Evolutionary conservation across 1,139 yeast genomes (phyloP).

Genomic region (Pichia sp.): DNA sequence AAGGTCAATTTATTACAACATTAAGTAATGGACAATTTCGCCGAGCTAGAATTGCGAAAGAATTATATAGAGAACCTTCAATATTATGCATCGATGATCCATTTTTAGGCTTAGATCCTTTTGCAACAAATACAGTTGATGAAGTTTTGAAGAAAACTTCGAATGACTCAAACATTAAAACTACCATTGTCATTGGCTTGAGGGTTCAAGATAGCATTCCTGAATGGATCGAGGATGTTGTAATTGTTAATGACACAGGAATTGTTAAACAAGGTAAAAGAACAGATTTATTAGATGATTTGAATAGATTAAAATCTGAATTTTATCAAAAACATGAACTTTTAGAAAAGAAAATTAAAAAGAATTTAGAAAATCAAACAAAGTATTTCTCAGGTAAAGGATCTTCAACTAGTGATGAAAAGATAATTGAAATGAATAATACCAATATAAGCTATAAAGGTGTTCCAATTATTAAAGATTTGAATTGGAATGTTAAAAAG

Average conservation of each 20-base stretch:
- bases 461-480: slow-evolving; percentile 49
- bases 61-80: slow-evolving; percentile 59
- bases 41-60: slow-evolving; percentile 77
- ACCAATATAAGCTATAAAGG: slow-evolving; percentile 66
- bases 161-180: slow-evolving; percentile 29
- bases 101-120: slow-evolving; percentile 82
- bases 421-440: slow-evolving; percentile 51
- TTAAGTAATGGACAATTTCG: slow-evolving; percentile 91
- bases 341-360: slow-evolving; percentile 21
- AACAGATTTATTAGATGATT: slow-evolving; percentile 29
- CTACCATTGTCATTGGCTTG: slow-evolving; percentile 60
- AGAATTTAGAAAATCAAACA: slow-evolving; percentile 14
- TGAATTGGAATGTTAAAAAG: slow-evolving; percentile 58
- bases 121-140: slow-evolving; percentile 57
- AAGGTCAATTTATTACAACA: slow-evolving; percentile 75
- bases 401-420: neutral
- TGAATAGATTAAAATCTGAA: slow-evolving; percentile 23
- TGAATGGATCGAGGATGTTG: slow-evolving; percentile 69
- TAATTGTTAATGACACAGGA: slow-evolving; percentile 52
- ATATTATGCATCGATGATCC: slow-evolving; percentile 82
- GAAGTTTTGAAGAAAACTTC: slow-evolving; percentile 34
- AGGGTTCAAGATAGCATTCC: slow-evolving; percentile 74
- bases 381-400: neutral
- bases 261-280: slow-evolving; percentile 44
- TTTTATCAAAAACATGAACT: slow-evolving; percentile 25